These are phyloP conservation scores for Aspergillus tanneri DNA, from an alignment of 2,329 filamentous ascomycete genomes.

Conservation along the genomic window DNA sequence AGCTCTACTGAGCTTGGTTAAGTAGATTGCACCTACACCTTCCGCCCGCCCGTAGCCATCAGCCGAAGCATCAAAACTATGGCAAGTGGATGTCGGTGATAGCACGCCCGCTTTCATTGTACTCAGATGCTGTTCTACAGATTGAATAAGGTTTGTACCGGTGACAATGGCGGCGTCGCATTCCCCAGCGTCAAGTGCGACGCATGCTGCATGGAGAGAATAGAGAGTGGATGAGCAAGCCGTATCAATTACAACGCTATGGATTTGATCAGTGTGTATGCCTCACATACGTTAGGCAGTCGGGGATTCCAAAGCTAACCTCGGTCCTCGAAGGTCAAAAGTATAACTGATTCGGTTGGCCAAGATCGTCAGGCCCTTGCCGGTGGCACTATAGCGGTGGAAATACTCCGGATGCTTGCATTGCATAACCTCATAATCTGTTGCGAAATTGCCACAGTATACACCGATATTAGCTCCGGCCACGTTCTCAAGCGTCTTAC, in stretches of 20 bases:
- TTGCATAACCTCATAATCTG: no score
- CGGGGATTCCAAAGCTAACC: no score
- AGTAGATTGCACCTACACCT: conserved; percentile 29
- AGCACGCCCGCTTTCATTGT: conserved; percentile 34
- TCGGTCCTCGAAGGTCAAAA: no score
- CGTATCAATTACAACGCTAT: conserved; percentile 28
- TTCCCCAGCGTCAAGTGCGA: conserved; percentile 22
- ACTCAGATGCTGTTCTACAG: conserved; percentile 20
- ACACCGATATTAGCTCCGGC: no score
- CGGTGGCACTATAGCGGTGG: no score
- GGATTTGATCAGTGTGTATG: no score
- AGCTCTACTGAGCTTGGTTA: conserved; percentile 35
- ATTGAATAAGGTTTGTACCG: conserved; percentile 26
- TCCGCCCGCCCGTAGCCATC: conserved; percentile 41
- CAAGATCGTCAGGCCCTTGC: no score
- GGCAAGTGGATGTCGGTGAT: conserved; percentile 34
- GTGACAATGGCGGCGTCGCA: conserved; percentile 22
- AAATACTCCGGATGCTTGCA: no score
- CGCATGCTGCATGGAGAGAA: conserved; percentile 41
- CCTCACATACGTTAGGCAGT: no score
- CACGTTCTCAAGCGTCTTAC: no score
- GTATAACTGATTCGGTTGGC: no score
- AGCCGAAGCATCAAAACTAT: conserved; percentile 36
- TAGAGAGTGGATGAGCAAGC: conserved; percentile 43
- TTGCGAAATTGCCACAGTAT: no score